Conservation (phyloP, 1,284 basidiomycete genomes). For the Naganishia albida region DNA sequence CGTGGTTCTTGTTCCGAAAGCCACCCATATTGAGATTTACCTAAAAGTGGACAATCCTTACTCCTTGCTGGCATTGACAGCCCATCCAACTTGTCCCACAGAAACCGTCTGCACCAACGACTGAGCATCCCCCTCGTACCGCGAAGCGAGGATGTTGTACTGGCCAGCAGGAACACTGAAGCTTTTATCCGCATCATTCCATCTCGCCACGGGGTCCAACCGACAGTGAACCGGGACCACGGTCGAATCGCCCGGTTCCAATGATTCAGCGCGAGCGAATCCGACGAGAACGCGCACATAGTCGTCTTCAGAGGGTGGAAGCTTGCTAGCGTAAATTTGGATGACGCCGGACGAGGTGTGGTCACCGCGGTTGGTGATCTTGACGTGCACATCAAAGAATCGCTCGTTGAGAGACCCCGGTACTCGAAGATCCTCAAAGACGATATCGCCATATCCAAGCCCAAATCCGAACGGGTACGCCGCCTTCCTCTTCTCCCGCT, state of each 20-base stretch:
- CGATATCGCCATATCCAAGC: constrained; percentile 17
- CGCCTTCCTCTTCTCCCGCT: background rate
- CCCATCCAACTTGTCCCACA: background rate
- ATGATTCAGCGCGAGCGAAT: background rate
- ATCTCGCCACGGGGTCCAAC: constrained; percentile 18
- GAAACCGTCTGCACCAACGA: background rate
- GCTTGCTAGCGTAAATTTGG: constrained; percentile 17
- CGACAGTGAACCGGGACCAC: constrained; percentile 3
- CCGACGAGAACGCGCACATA: constrained; percentile 16
- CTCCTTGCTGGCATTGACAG: background rate
- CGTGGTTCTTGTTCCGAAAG: no score
- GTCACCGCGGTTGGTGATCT: background rate
- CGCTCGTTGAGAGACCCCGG: background rate
- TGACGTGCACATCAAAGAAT: constrained; percentile 3
- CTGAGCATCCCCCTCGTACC: constrained; percentile 1
- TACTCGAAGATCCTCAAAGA: background rate
- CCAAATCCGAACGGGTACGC: constrained; percentile 29
- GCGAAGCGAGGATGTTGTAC: constrained; percentile 3
- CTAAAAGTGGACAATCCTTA: no score
- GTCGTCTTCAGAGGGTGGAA: background rate
- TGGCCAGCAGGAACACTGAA: background rate
- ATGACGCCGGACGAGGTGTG: constrained; percentile 10
- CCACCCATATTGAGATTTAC: no score
- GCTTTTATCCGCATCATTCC: background rate
- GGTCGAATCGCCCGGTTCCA: background rate